Conservation (phyloP, 345 rosid species). For the Eutrema yunnanense region DNA sequence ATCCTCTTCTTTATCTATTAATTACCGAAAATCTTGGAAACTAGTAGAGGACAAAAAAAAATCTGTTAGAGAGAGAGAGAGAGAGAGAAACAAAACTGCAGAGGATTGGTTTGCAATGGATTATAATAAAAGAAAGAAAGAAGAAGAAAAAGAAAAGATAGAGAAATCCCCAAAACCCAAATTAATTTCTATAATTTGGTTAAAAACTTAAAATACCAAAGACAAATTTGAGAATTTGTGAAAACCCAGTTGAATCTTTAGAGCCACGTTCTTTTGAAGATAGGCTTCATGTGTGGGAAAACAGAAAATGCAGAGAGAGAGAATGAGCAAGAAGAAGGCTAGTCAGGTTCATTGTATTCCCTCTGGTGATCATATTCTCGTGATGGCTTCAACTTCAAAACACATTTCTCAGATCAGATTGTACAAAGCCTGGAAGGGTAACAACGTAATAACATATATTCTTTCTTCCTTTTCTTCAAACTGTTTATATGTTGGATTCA, state of each 20-base stretch:
- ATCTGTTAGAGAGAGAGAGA: conserved; percentile 2
- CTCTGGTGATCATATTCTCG: conserved; percentile 25
- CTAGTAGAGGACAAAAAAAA: conserved; percentile 20
- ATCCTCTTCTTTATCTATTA: conserved; percentile 4
- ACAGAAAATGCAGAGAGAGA: conserved; percentile 28
- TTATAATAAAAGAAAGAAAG: background rate
- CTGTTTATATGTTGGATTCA: background rate
- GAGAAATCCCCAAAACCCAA: conserved; percentile 13
- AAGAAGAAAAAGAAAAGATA: background rate
- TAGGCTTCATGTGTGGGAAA: conserved; percentile 16
- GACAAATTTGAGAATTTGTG: background rate
- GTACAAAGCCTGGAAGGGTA: conserved; percentile 90
- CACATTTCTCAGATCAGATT: conserved; percentile 39
- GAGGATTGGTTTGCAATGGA: conserved; percentile 7
- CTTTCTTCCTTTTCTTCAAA: background rate
- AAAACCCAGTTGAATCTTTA: background rate
- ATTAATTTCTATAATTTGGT: conserved; percentile 3
- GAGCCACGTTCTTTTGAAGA: background rate
- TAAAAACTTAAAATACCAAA: background rate
- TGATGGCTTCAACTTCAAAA: conserved; percentile 31
- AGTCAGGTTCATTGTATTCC: conserved; percentile 30
- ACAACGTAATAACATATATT: conserved; percentile 52
- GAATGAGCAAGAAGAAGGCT: conserved; percentile 29
- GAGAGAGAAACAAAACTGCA: conserved; percentile 13
- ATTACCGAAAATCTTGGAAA: conserved; percentile 14